Conservation (phyloP, 1,284 basidiomycete genomes). For the Vanrija sp. region DNA sequence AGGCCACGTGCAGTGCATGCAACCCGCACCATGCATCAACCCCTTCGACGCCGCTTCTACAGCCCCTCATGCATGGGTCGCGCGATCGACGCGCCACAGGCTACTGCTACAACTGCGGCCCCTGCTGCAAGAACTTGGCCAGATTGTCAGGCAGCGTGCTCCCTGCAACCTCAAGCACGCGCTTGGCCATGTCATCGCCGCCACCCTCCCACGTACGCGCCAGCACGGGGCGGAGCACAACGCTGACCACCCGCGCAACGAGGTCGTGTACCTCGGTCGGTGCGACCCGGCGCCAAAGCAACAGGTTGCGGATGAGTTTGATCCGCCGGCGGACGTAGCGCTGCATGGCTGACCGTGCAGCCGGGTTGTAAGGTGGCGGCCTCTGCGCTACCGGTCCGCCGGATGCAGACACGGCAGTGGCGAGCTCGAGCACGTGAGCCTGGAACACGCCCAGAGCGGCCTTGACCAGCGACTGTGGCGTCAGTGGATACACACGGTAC, state of each 20-base stretch:
- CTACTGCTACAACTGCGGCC: constrained; percentile 12
- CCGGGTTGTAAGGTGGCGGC: constrained; percentile 66
- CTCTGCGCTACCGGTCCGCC: constrained; percentile 43
- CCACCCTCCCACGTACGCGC: constrained; percentile 83
- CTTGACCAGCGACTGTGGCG: constrained; percentile 62
- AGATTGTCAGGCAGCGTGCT: constrained; percentile 27
- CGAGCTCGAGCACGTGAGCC: constrained; percentile 56
- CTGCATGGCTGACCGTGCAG: constrained; percentile 65
- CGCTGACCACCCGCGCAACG: constrained; percentile 59
- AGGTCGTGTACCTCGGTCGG: constrained; percentile 61
- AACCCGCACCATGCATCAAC: too few relatives aligned
- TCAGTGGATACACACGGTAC: background rate
- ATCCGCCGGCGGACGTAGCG: constrained; percentile 65
- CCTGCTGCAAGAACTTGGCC: constrained; percentile 26
- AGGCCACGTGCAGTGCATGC: too few relatives aligned
- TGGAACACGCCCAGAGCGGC: constrained; percentile 61
- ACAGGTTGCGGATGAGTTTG: constrained; percentile 69
- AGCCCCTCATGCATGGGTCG: too few relatives aligned
- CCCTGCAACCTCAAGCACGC: constrained; percentile 21
- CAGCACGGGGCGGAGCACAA: constrained; percentile 64
- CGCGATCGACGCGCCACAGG: too few relatives aligned
- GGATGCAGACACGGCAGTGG: constrained; percentile 42
- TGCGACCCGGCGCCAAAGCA: constrained; percentile 70
- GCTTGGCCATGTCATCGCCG: constrained; percentile 59
- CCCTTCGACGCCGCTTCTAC: too few relatives aligned